These are phyloP conservation scores for Beauveria sp. DNA, from an alignment of 2,329 filamentous ascomycete species.

Conservation along the genomic window DNA sequence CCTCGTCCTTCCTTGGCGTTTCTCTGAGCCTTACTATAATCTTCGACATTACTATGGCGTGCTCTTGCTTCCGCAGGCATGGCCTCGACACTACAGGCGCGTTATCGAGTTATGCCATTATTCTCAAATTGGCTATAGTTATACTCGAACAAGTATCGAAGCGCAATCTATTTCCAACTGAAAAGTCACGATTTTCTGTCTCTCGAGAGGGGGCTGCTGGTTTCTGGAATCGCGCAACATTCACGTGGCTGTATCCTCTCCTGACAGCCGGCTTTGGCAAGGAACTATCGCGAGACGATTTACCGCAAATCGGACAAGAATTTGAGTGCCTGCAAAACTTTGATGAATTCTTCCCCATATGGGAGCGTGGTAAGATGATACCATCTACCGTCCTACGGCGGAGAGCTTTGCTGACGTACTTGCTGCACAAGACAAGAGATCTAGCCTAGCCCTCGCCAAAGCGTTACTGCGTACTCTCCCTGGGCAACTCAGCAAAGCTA, in stretches of 20 bases:
- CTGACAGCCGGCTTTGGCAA: background rate
- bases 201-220: background rate
- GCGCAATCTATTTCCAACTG: background rate
- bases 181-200: background rate
- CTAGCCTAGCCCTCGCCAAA: background rate
- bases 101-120: constrained; percentile 20
- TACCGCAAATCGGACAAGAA: background rate
- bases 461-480: background rate
- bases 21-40: constrained; percentile 25
- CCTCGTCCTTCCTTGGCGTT: constrained; percentile 23
- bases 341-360: background rate
- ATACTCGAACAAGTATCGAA: constrained; percentile 26
- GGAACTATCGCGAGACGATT: background rate
- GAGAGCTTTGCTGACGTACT: too few species aligned
- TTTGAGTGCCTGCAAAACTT: background rate
- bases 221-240: constrained; percentile 3
- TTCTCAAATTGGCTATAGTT: constrained; percentile 21
- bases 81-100: constrained; percentile 16
- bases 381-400: too few species aligned
- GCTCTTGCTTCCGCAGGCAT: constrained; percentile 26
- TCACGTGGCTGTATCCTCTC: constrained; percentile 3
- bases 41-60: constrained; percentile 24
- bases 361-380: background rate
- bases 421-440: background rate
- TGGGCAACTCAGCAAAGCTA: background rate